A percentile compares a stretch with the other conserved stretches of the same genome.
Evolutionary conservation across 352 stramenopile genomes (phyloP).

Genomic region (Phytophthora melonis): DNA sequence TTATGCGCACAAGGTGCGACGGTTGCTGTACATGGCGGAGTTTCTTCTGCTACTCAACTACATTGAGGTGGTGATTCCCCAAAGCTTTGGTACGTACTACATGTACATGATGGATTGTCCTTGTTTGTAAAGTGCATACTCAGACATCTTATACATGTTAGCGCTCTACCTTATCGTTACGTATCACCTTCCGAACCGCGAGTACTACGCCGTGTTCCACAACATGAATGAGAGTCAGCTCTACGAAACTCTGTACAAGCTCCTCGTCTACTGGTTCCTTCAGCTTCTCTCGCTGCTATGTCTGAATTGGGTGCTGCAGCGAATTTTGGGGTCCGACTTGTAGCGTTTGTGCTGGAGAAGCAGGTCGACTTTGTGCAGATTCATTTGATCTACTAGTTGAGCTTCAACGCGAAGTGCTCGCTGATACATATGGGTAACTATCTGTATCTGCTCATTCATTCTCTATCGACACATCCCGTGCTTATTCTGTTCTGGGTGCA

Average conservation of each 20-base stretch:
- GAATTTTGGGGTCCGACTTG: not conserved
- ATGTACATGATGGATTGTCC: no score
- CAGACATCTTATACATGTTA: no score
- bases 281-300: not conserved
- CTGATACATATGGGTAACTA: not conserved
- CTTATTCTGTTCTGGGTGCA: no score
- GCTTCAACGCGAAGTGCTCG: not conserved
- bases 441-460: no score
- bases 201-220: not conserved
- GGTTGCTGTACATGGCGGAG: not conserved
- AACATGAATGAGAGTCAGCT: not conserved
- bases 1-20: not conserved
- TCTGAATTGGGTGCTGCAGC: not conserved
- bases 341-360: not conserved
- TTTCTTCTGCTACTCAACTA: not conserved
- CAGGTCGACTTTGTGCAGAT: not conserved
- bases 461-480: not conserved
- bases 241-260: not conserved
- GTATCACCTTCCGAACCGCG: not conserved
- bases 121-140: no score
- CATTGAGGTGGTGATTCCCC: not conserved
- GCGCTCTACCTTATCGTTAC: not conserved
- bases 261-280: not conserved
- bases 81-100: not conserved
- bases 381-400: not conserved